Base-by-base conservation (phyloP, 164 flowering plant species). In the Vitis amurensis region DNA sequence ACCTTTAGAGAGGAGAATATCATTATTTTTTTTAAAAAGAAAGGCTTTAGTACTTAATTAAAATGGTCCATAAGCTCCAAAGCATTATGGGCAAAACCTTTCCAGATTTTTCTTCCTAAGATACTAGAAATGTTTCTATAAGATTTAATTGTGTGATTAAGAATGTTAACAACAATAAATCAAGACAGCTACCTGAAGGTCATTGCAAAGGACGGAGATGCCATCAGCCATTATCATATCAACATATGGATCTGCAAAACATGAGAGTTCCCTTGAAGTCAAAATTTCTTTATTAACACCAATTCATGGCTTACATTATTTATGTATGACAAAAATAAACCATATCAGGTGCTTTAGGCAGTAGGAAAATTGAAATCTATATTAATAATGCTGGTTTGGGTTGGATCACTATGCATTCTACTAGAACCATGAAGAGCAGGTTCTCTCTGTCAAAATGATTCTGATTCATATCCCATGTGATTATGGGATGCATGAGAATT, bases 181-280 rank as follows among this genome's bases (percentile, higher is more conserved):
- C 19, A 58, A 49, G 61, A 14, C 16, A 63, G 50, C 44, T 83
- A 95, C 99, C 98, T 92, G 92, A 62, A 95, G 80, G 69, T 95
- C 99, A 80, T 75, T 91, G 87, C 99, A 95, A 9, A 95, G 89
- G 49, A 81, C 79, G 59, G 87, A 77, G 68, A 95, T 91, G 23
- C 99, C 99, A 86, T 95, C 99, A 51, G 82, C 99, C 84, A 90
- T 76, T 62, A 95, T 90, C 99, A 95, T 92, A 78, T 95, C 98
- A 62, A 76, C 83, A 84, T 93, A 86, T 11, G 83, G 91, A 75
- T 95, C 99, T 94, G 88, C 74, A 76, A 56, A 55, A 47, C 11
- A 72, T 16, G 60, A 37, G 13, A 13, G 29, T 16, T 57, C 23
- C 19, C 27, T 57, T 16, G 11, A 8, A 57, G 19, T 19, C 13